Evolutionary conservation across 2,329 filamentous ascomycete species (phyloP).

Genomic region (Diplodia corticola): DNA sequence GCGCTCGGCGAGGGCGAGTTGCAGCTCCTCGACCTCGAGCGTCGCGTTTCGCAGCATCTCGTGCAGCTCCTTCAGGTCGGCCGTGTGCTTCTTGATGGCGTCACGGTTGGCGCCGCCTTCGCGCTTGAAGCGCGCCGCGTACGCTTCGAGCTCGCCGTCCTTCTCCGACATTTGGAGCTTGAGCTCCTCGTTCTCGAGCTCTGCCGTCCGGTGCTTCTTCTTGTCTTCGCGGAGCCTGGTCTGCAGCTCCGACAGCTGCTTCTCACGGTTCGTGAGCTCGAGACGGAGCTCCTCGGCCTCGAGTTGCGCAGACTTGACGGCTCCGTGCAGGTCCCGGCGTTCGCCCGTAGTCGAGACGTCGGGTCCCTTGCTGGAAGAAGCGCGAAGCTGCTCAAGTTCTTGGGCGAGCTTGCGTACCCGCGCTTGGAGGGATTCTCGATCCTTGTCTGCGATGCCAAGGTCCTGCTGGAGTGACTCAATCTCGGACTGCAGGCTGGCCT

Average conservation of each 20-base stretch:
- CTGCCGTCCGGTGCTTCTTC: slow-evolving; percentile 48
- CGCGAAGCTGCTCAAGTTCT: slow-evolving; percentile 57
- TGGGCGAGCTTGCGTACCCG: slow-evolving; percentile 59
- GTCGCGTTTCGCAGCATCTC: slow-evolving; percentile 26
- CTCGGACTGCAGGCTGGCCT: slow-evolving; percentile 37
- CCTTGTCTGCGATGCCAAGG: slow-evolving; percentile 37
- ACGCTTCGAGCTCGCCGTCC: slow-evolving; percentile 52
- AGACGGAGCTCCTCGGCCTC: slow-evolving; percentile 57
- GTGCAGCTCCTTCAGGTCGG: slow-evolving; percentile 29
- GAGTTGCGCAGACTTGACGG: slow-evolving; percentile 63
- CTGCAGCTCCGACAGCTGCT: slow-evolving; percentile 26
- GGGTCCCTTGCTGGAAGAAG: slow-evolving; percentile 42
- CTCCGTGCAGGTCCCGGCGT: slow-evolving; percentile 60
- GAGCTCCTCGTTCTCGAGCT: slow-evolving; percentile 55
- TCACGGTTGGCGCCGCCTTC: neutral
- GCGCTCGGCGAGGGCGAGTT: slow-evolving; percentile 25
- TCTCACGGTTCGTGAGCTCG: slow-evolving; percentile 31
- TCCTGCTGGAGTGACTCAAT: slow-evolving; percentile 40
- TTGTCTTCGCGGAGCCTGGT: slow-evolving; percentile 26
- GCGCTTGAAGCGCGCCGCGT: slow-evolving; percentile 33
- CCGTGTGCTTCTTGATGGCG: slow-evolving; percentile 27
- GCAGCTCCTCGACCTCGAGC: slow-evolving; percentile 29
- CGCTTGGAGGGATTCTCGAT: slow-evolving; percentile 47
- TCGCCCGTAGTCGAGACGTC: slow-evolving; percentile 54
- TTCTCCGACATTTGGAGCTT: slow-evolving; percentile 66